Evolutionary conservation across 805 yeast genomes (phyloP).

Genomic region (Myxozyma geophila): DNA sequence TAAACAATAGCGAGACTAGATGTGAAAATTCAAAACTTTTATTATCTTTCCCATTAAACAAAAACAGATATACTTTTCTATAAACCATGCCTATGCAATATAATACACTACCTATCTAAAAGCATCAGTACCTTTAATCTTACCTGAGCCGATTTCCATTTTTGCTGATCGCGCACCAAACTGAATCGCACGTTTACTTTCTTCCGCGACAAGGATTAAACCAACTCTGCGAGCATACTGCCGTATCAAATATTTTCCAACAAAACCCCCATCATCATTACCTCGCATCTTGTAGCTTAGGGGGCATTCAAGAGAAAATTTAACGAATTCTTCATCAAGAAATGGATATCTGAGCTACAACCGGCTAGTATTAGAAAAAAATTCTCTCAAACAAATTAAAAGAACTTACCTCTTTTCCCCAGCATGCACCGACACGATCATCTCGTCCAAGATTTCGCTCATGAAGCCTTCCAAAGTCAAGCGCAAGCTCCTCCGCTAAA

Average conservation of each 20-base stretch:
- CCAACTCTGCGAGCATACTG: slow-evolving; percentile 57
- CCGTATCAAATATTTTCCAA: slow-evolving; percentile 62
- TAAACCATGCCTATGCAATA: no score
- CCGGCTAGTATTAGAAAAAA: slow-evolving; percentile 67
- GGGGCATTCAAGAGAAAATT: slow-evolving; percentile 44
- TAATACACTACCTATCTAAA: slow-evolving; percentile 24
- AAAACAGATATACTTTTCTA: background rate
- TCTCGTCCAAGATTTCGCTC: slow-evolving; percentile 86
- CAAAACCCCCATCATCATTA: slow-evolving; percentile 43
- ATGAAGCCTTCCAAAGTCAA: slow-evolving; percentile 75
- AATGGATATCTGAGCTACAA: slow-evolving; percentile 29
- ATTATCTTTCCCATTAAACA: background rate
- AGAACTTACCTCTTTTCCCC: slow-evolving; percentile 85
- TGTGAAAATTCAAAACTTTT: background rate
- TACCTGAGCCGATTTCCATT: slow-evolving; percentile 79
- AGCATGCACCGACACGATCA: slow-evolving; percentile 80
- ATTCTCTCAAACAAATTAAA: background rate
- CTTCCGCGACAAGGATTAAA: slow-evolving; percentile 63
- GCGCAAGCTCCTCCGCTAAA: slow-evolving; percentile 62
- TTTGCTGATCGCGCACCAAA: slow-evolving; percentile 96
- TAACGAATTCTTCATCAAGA: slow-evolving; percentile 60
- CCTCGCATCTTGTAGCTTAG: slow-evolving; percentile 47
- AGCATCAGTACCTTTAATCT: slow-evolving; percentile 73
- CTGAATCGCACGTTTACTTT: slow-evolving; percentile 92
- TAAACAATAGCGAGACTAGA: background rate